A percentile compares a stretch with the other conserved stretches of the same genome.
phyloP scores from a whole-genome alignment of 2,329 filamentous ascomycete species.

The Pyrenophora teres region DNA sequence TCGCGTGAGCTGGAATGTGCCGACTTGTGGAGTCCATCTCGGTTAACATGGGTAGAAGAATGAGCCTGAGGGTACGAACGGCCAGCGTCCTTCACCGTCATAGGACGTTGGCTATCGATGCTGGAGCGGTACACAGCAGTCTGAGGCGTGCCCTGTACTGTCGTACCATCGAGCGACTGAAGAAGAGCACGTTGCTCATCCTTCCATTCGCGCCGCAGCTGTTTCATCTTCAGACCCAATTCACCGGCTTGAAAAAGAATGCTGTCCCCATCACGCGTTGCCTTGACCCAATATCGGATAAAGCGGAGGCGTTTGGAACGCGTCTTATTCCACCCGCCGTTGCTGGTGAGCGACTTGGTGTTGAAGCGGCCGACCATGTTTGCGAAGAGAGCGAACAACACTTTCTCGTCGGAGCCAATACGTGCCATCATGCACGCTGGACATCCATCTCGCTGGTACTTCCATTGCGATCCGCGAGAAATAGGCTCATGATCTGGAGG shows the following conservation, averaged over 20 bases:
- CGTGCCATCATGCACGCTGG: conserved; percentile 39
- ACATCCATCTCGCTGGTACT: conserved; percentile 30
- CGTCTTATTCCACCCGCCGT: conserved; percentile 13
- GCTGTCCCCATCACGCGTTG: conserved; percentile 10
- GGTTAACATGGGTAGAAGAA: background rate
- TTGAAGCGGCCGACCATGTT: conserved; percentile 31
- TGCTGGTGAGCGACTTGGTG: conserved; percentile 1
- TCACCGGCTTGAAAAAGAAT: conserved; percentile 23
- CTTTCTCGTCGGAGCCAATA: conserved; percentile 30
- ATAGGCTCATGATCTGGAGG: conserved; percentile 27
- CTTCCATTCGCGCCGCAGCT: conserved; percentile 13
- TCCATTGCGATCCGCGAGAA: conserved; percentile 21
- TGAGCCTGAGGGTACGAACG: background rate
- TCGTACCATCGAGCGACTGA: background rate
- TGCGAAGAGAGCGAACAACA: conserved; percentile 32
- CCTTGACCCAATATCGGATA: conserved; percentile 32
- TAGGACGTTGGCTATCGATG: background rate
- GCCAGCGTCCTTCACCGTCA: background rate
- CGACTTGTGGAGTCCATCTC: background rate
- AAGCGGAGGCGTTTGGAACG: conserved; percentile 29
- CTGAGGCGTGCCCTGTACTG: background rate
- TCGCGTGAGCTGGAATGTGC: background rate
- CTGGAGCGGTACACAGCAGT: background rate
- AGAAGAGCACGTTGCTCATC: background rate
- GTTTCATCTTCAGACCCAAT: conserved; percentile 29